Evolutionary conservation across 495 filamentous ascomycete species (phyloP).

Genomic region (Penicillium paradoxum): DNA sequence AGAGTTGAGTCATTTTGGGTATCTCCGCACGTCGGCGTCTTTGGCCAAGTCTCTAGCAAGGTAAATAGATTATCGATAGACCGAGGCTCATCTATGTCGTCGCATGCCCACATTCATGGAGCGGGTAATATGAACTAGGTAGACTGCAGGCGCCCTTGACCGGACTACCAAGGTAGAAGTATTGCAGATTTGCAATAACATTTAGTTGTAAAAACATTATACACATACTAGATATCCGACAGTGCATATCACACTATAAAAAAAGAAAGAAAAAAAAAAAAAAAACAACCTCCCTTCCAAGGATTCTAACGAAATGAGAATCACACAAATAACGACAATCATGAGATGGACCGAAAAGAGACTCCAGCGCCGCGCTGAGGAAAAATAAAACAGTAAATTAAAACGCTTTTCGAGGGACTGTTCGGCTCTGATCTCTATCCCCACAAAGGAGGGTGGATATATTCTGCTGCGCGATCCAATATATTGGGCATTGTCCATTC

Average conservation of each 20-base stretch:
- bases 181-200: neutral
- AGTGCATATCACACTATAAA: neutral
- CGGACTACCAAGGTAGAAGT: neutral
- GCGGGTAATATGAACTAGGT: too few species aligned
- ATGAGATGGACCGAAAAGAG: constrained; percentile 9
- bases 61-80: too few species aligned
- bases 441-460: constrained; percentile 47
- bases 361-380: constrained; percentile 13
- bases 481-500: constrained; percentile 46
- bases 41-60: constrained; percentile 9
- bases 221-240: neutral
- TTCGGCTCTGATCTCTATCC: constrained; percentile 16
- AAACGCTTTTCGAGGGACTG: neutral
- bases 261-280: neutral
- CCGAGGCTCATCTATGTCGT: too few species aligned
- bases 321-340: neutral
- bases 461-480: constrained; percentile 43
- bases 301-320: neutral
- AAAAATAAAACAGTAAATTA: neutral
- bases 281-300: neutral
- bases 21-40: constrained; percentile 45
- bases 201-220: neutral
- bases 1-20: constrained; percentile 32
- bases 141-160: too few species aligned
- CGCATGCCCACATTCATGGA: too few species aligned